Conservation (phyloP, 2,329 filamentous ascomycete species). For the Hawksworthiomyces lignivorus region DNA sequence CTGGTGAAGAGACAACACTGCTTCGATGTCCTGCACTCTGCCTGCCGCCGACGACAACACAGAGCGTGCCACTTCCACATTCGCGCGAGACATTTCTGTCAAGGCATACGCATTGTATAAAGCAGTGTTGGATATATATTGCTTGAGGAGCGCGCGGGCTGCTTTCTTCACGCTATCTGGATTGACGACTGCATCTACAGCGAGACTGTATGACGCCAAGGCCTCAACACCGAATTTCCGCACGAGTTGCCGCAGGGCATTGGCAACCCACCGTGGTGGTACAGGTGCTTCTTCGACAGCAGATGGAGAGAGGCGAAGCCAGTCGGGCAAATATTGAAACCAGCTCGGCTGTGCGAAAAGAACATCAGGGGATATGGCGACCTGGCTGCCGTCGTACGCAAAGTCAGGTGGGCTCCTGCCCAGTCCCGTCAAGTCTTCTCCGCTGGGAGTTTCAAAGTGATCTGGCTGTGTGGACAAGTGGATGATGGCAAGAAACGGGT, state of each 20-base stretch:
- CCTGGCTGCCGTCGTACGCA: constrained; percentile 15
- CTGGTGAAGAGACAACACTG: constrained; percentile 38
- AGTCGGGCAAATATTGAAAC: constrained; percentile 13
- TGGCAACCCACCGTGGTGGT: constrained; percentile 39
- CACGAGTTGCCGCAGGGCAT: constrained; percentile 51
- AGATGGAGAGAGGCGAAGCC: constrained; percentile 17
- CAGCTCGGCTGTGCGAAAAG: constrained; percentile 12
- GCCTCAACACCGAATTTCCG: constrained; percentile 34
- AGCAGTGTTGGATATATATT: constrained; percentile 51
- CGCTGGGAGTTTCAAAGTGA: constrained; percentile 17
- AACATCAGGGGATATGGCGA: constrained; percentile 35
- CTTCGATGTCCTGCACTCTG: constrained; percentile 24
- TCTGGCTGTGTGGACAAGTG: constrained; percentile 21
- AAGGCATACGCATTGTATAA: constrained; percentile 77
- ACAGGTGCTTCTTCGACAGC: constrained; percentile 22
- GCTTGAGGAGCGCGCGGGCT: constrained; percentile 68
- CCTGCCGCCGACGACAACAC: constrained; percentile 51
- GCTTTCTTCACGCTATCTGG: constrained; percentile 53
- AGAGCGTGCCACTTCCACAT: constrained; percentile 49
- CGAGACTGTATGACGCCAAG: constrained; percentile 63
- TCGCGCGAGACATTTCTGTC: constrained; percentile 56
- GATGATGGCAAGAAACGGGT: constrained; percentile 39
- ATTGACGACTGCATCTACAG: constrained; percentile 53
- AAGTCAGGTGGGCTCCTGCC: constrained; percentile 4
- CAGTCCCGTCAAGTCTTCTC: neutral